phyloP scores from a whole-genome alignment of 805 yeast genomes.

The Wickerhamiella domercqiae region DNA sequence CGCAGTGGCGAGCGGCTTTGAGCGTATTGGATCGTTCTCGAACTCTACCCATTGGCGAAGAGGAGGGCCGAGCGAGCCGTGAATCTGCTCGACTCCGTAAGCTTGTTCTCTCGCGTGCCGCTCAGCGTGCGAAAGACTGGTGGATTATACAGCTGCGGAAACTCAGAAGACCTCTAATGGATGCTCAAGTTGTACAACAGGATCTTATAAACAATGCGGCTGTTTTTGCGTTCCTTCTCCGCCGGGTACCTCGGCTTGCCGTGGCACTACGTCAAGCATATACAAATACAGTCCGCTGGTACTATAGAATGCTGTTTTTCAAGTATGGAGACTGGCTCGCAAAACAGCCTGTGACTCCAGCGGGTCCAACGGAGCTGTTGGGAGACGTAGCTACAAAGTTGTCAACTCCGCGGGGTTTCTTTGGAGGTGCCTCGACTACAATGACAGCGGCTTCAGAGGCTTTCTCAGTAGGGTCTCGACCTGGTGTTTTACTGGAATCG shows the following conservation, averaged over 20 bases:
- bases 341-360: conserved; percentile 11
- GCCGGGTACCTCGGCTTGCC: conserved; percentile 47
- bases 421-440: not conserved
- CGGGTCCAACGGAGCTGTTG: conserved; percentile 6
- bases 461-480: not conserved
- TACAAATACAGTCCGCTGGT: conserved; percentile 83
- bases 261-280: conserved; percentile 66
- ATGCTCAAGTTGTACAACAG: conserved; percentile 64
- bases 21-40: conserved; percentile 12
- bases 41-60: not conserved
- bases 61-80: not conserved
- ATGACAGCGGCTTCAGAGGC: not conserved
- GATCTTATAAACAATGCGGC: conserved; percentile 49
- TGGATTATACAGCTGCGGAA: conserved; percentile 48
- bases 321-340: conserved; percentile 17
- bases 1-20: conserved; percentile 37
- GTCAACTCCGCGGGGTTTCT: not conserved
- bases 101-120: conserved; percentile 41
- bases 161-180: conserved; percentile 47
- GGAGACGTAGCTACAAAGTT: conserved; percentile 5
- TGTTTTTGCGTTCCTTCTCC: conserved; percentile 39
- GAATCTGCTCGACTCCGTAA: conserved; percentile 17
- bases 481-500: not conserved
- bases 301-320: conserved; percentile 63
- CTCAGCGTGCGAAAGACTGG: conserved; percentile 63